Evolutionary conservation across 805 yeast genomes (phyloP), one percentile per base, ranked within the genome.

Genomic region (Saturnispora sekii): DNA sequence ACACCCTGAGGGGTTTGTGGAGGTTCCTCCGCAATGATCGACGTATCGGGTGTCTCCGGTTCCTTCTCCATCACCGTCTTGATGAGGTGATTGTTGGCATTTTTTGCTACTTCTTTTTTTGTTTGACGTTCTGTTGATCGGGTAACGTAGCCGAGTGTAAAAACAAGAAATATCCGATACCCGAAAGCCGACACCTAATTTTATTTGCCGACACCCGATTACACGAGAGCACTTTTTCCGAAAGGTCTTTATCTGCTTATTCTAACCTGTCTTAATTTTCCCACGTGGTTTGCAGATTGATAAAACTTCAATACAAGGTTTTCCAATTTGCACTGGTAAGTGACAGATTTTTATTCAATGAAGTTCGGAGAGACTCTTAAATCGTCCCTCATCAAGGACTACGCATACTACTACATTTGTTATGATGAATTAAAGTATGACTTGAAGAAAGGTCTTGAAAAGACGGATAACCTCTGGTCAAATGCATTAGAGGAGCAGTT

Each of bases 331-430:
- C 8, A 21, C 26, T 21, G 26, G 8, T 21, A 8, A 21, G 38
- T 35, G 38, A 35, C 38, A 35, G 17, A 35, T 35, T 15, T 31
- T 31, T 16, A 18, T 10, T 18, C 35, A 12, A 93, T 93, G 97
- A 90, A 89, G 74, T 93, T 93, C 58, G 98, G 98, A 30, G 96
- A 89, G 63, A 95, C 87, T 58, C 74, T 90, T 55, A 80, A 86
- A 61, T 81, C 84, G 53, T 84, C 96, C 44, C 79, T 90, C 51
- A 89, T 89, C 64, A 83, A 85, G 63, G 93, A 87, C 64, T 89
- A 89, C 66, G 77, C 82, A 53, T 87, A 83, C 68, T 93, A 93
- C 66, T 93, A 93, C 63, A 81, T 90, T 54, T 75, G 87, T 43
- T 90, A 90, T 59, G 97, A 90, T 66, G 95, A 86, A 60, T 73